phyloP scores from a whole-genome alignment of 129 eudicot species.

The Tanacetum coccineum region DNA sequence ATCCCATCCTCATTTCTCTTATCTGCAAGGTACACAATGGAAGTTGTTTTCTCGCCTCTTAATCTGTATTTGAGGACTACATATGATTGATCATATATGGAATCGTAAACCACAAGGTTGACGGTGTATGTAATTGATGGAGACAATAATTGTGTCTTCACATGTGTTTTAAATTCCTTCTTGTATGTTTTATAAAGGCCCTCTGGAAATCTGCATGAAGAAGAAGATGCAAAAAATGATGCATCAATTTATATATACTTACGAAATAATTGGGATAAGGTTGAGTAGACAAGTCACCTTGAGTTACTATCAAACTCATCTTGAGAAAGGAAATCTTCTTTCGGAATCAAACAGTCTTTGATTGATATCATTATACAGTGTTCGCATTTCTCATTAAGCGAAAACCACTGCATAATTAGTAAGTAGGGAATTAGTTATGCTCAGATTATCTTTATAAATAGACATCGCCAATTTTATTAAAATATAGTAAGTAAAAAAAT shows the following conservation, averaged over 20 bases:
- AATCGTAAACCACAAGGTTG: not conserved
- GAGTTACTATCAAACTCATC: too few species aligned
- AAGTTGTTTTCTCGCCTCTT: not conserved
- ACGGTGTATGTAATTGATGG: not conserved
- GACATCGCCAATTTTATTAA: too few species aligned
- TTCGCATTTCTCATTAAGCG: not conserved
- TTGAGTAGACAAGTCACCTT: not conserved
- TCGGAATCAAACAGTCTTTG: not conserved
- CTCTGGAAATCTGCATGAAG: not conserved
- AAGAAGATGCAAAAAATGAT: not conserved
- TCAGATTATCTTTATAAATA: not conserved
- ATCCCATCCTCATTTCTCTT: not conserved
- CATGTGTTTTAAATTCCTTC: not conserved
- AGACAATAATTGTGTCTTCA: not conserved
- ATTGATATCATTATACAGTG: not conserved
- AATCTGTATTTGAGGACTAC: not conserved
- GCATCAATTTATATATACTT: not conserved
- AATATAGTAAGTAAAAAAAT: too few species aligned
- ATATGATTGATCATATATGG: too few species aligned
- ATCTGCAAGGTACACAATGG: not conserved
- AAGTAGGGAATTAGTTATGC: too few species aligned
- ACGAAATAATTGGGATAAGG: not conserved
- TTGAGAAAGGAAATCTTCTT: not conserved
- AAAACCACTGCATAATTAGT: not conserved
- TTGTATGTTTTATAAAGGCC: not conserved